Percentiles rank a stretch among this genome's conserved stretches.
These are phyloP conservation scores for Nephelium lappaceum DNA, from an alignment of 345 rosid genomes.

Conservation along the genomic window DNA sequence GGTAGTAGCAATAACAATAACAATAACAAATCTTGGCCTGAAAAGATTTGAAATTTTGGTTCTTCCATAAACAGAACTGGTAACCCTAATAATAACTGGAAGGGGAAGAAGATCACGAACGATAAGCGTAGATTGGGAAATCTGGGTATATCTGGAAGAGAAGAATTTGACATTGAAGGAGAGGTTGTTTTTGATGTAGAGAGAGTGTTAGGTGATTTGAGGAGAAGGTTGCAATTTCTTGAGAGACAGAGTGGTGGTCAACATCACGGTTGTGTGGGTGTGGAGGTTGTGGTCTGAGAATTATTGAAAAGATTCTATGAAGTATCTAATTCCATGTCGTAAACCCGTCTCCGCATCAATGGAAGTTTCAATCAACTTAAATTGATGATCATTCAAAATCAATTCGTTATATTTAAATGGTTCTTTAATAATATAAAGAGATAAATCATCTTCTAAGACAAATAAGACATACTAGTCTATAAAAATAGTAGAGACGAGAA, in stretches of 20 bases:
- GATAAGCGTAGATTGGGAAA: constrained; percentile 43
- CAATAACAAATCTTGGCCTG: neutral
- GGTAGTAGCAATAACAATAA: constrained; percentile 21
- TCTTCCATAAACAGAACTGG: constrained; percentile 31
- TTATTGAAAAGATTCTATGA: no score
- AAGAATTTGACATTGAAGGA: constrained; percentile 91
- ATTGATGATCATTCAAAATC: no score
- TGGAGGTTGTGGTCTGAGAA: constrained; percentile 62
- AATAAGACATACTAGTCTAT: no score
- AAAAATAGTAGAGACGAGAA: no score
- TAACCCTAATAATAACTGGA: constrained; percentile 61
- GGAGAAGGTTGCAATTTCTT: constrained; percentile 79
- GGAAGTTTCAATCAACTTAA: no score
- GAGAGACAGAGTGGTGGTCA: constrained; percentile 55
- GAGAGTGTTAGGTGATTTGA: constrained; percentile 83
- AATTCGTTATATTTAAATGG: no score
- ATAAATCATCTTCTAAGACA: no score
- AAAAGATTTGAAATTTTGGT: constrained; percentile 27
- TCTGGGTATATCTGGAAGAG: constrained; percentile 82
- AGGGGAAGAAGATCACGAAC: constrained; percentile 59
- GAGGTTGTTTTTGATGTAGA: constrained; percentile 88
- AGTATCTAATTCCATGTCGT: no score
- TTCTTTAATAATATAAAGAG: no score
- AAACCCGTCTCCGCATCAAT: no score
- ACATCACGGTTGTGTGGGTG: constrained; percentile 43